phyloP scores from a whole-genome alignment of 805 yeast species.

The Myxozyma neotropica region DNA sequence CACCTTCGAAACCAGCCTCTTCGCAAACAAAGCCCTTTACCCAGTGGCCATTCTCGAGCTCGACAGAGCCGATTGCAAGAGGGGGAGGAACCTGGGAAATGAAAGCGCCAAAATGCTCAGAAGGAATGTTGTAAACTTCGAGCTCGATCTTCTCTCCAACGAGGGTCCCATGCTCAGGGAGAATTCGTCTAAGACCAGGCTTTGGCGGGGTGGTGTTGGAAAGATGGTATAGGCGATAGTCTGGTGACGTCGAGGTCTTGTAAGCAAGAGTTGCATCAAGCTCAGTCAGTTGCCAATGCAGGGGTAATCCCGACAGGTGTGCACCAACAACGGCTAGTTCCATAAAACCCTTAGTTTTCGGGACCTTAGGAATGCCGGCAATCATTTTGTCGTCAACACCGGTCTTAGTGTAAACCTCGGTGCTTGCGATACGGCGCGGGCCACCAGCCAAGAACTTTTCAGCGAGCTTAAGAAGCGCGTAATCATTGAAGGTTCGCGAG shows the following conservation, averaged over 20 bases:
- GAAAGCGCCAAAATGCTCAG: constrained; percentile 75
- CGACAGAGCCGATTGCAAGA: constrained; percentile 91
- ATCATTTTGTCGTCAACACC: constrained; percentile 50
- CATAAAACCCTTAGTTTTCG: constrained; percentile 51
- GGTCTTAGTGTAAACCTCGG: constrained; percentile 44
- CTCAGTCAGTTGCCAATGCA: constrained; percentile 91
- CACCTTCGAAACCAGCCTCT: constrained; percentile 79
- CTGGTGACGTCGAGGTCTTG: constrained; percentile 67
- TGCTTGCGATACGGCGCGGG: constrained; percentile 62
- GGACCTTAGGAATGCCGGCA: constrained; percentile 53
- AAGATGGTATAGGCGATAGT: constrained; percentile 78
- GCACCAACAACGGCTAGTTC: constrained; percentile 96
- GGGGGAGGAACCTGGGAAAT: constrained; percentile 92
- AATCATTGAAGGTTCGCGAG: constrained; percentile 81
- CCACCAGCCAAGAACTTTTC: constrained; percentile 57
- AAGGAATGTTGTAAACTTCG: constrained; percentile 84
- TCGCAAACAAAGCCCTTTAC: constrained; percentile 95
- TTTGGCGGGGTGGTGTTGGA: constrained; percentile 80
- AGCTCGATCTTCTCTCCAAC: constrained; percentile 56
- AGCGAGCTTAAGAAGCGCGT: constrained; percentile 84
- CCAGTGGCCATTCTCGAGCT: constrained; percentile 75
- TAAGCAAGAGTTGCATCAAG: constrained; percentile 73
- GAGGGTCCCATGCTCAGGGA: constrained; percentile 21
- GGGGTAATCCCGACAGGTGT: constrained; percentile 81
- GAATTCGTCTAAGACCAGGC: constrained; percentile 77